Percentiles rank a stretch among this genome's conserved stretches.
These are phyloP conservation scores for Neurospora sp. DNA, from an alignment of 495 filamentous ascomycete species.

Conservation along the genomic window DNA sequence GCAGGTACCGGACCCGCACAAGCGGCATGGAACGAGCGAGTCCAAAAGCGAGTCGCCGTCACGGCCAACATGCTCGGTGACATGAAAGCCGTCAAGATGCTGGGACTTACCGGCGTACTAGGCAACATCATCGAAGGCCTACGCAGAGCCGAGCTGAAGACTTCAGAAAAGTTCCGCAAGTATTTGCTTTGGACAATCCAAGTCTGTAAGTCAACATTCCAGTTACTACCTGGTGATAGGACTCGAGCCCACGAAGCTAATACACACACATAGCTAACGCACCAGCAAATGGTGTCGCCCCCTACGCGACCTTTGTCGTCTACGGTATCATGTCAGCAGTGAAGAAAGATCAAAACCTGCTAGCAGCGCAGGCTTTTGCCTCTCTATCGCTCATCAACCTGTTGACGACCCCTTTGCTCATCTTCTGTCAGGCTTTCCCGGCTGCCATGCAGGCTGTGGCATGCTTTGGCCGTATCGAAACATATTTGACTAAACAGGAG, in stretches of 20 bases:
- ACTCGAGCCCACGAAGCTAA: background rate
- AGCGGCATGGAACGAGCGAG: conserved; percentile 25
- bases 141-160: conserved; percentile 42
- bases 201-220: conserved; percentile 3
- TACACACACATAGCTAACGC: background rate
- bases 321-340: conserved; percentile 17
- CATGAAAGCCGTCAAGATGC: conserved; percentile 37
- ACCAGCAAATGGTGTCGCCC: conserved; percentile 33
- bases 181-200: conserved; percentile 24
- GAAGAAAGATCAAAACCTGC: conserved; percentile 22
- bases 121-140: conserved; percentile 32
- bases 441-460: conserved; percentile 41
- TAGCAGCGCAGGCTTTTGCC: conserved; percentile 41
- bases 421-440: conserved; percentile 45
- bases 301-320: conserved; percentile 16
- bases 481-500: conserved; percentile 16
- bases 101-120: conserved; percentile 21
- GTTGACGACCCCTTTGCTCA: conserved; percentile 41
- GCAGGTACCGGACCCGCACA: conserved; percentile 26
- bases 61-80: conserved; percentile 28
- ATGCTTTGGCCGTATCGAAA: conserved; percentile 48
- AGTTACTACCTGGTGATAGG: background rate
- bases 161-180: conserved; percentile 44
- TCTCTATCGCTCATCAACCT: conserved; percentile 48
- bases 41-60: conserved; percentile 24